Base-by-base conservation (phyloP, 495 filamentous ascomycete species). In the Hyaloscypha bicolor region DNA sequence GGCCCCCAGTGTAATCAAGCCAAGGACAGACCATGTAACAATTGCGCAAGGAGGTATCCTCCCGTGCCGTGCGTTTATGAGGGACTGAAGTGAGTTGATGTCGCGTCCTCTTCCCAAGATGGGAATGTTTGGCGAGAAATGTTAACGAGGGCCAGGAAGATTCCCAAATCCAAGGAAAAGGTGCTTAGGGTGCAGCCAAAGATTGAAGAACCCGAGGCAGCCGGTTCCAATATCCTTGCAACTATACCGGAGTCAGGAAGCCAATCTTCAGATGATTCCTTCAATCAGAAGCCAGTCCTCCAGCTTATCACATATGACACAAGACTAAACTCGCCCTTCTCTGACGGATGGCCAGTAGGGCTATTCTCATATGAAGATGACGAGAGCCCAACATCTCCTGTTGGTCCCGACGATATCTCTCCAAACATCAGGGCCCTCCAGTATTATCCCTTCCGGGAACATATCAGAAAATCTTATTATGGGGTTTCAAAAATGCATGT, bases 1-100 rank as follows among this genome's bases (percentile, higher is more conserved):
- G 45, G 5, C 9, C 39, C 29, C 2, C 37, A 71, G 69, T 71
- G 69, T 51, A 71, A 71, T 62, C 64, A 71, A 59, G 69, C 69
- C 33, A 71, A 65, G 62, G 67, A 65, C 39, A 55, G 68, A 22
- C 65, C 69, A n/a, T 71, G 69, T 52, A 65, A 68, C 45, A 68
- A 71, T 32, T 71, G 69, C 42, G 37, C 65, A 19, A 61, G 69
- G 52, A 60, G 69, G 31, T 71, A 65, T 52, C 69, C 69, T 6
- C 69, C 69, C 9, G 69, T 71, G 16, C 29, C 21, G 4, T 71
- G 69, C 45, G 16, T 21, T 9, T 71, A 71, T 65, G 65, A 67
- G 21, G 58, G 39, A 2, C n/a, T 66, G 5, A 63, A 35, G 69
- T 70, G 5, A 67, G 65, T 14, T 9, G 25, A 48, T 4, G 9